phyloP scores from a whole-genome alignment of 768 basidiomycete species.

The Naganishia randhawae region DNA sequence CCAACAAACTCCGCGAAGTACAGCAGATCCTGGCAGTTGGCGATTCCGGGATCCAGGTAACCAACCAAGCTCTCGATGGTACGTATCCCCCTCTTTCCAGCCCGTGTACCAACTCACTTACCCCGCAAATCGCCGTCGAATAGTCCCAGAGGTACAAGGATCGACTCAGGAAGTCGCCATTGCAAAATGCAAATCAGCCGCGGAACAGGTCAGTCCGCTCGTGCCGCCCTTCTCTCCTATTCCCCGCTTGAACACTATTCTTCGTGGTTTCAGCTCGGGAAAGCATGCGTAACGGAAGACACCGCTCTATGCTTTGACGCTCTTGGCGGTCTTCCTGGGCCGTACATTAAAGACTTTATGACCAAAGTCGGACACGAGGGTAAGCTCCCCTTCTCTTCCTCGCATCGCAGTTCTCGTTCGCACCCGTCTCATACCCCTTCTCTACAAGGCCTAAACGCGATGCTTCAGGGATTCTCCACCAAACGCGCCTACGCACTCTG shows the following conservation, averaged over 20 bases:
- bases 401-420: too few relatives aligned
- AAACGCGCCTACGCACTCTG: slow-evolving; percentile 84
- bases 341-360: slow-evolving; percentile 94
- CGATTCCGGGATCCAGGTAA: slow-evolving; percentile 66
- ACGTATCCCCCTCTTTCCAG: too few relatives aligned
- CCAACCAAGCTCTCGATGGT: slow-evolving; percentile 76
- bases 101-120: too few relatives aligned
- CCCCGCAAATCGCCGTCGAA: too few relatives aligned
- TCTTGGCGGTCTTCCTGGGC: slow-evolving; percentile 84
- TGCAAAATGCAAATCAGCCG: slow-evolving; percentile 80
- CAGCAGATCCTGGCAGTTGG: slow-evolving; percentile 68
- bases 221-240: background rate
- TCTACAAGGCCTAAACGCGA: slow-evolving; percentile 65
- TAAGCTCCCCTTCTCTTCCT: slow-evolving; percentile 35
- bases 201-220: slow-evolving; percentile 67
- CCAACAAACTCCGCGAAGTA: slow-evolving; percentile 86
- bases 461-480: slow-evolving; percentile 73
- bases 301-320: slow-evolving; percentile 90
- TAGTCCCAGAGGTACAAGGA: slow-evolving; percentile 88
- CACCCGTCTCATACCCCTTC: background rate
- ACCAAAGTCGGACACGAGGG: slow-evolving; percentile 79
- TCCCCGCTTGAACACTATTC: background rate
- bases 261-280: slow-evolving; percentile 38
- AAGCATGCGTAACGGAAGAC: slow-evolving; percentile 59
- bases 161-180: slow-evolving; percentile 82